phyloP scores from a whole-genome alignment of 768 basidiomycete genomes.

The Cystobasidium onofrii region DNA sequence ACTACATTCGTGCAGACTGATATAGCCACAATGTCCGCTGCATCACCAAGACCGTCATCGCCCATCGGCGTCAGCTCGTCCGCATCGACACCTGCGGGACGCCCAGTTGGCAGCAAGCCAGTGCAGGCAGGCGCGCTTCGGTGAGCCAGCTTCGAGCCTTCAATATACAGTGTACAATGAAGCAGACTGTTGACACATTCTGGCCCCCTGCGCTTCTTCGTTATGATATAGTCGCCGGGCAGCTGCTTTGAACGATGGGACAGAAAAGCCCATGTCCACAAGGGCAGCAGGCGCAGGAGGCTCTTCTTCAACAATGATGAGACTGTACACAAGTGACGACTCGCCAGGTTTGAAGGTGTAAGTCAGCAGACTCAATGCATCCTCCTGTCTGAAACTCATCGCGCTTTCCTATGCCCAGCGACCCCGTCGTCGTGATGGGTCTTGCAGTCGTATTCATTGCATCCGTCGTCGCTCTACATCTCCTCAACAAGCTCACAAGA shows the following conservation, averaged over 20 bases:
- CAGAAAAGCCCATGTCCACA: conserved; percentile 33
- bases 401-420: conserved; percentile 31
- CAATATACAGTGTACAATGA: too few relatives aligned
- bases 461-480: conserved; percentile 41
- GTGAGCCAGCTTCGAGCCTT: background rate
- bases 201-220: background rate
- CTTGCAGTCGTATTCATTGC: conserved; percentile 43
- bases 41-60: conserved; percentile 11
- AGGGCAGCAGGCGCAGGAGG: conserved; percentile 60
- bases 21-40: background rate
- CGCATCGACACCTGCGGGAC: background rate
- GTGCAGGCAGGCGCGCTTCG: conserved; percentile 23
- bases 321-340: conserved; percentile 89
- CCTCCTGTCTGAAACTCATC: background rate
- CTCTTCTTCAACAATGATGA: conserved; percentile 95
- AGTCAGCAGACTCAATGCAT: conserved; percentile 46
- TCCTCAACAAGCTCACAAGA: conserved; percentile 36
- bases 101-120: conserved; percentile 21
- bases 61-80: conserved; percentile 7
- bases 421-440: conserved; percentile 42
- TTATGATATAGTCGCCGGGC: conserved; percentile 13
- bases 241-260: conserved; percentile 22
- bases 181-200: background rate
- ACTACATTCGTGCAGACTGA: background rate
- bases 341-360: conserved; percentile 95